phyloP scores from a whole-genome alignment of 1,139 yeast genomes.

The Saccharomycopsis crataegensis region DNA sequence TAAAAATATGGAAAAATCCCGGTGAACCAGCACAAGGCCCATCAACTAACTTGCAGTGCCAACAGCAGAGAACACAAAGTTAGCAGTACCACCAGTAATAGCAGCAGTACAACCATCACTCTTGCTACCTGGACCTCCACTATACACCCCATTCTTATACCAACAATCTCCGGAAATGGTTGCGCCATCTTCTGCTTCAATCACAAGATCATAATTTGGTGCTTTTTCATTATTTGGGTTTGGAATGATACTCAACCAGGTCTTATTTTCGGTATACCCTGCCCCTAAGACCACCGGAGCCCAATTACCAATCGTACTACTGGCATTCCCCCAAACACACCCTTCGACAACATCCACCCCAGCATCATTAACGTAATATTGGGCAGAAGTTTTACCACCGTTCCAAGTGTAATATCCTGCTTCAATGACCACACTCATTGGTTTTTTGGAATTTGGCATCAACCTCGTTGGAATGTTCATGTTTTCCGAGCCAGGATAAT shows the following conservation, averaged over 20 bases:
- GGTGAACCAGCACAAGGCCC: neutral
- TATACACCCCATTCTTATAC: conserved; percentile 29
- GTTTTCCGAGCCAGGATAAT: conserved; percentile 84
- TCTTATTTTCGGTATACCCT: conserved; percentile 52
- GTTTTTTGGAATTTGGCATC: conserved; percentile 46
- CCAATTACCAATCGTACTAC: conserved; percentile 72
- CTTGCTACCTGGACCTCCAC: conserved; percentile 57
- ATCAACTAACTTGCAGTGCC: neutral
- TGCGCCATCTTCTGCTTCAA: conserved; percentile 47
- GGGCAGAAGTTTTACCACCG: conserved; percentile 64
- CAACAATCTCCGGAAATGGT: conserved; percentile 27
- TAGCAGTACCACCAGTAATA: conserved; percentile 58
- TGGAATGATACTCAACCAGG: conserved; percentile 72
- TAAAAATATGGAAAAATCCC: neutral
- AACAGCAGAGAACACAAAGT: conserved; percentile 37
- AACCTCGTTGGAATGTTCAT: conserved; percentile 78
- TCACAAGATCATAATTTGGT: conserved; percentile 63
- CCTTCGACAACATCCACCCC: conserved; percentile 69
- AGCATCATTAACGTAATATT: conserved; percentile 75
- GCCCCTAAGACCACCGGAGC: conserved; percentile 78
- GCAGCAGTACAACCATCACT: conserved; percentile 74
- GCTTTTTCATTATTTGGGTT: conserved; percentile 64
- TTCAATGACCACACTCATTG: conserved; percentile 60
- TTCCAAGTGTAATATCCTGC: conserved; percentile 56
- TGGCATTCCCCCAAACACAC: conserved; percentile 62